A percentile compares a stretch with the other conserved stretches of the same genome.
Conservation (phyloP, 768 basidiomycete species). For the Lactarius indigo region DNA sequence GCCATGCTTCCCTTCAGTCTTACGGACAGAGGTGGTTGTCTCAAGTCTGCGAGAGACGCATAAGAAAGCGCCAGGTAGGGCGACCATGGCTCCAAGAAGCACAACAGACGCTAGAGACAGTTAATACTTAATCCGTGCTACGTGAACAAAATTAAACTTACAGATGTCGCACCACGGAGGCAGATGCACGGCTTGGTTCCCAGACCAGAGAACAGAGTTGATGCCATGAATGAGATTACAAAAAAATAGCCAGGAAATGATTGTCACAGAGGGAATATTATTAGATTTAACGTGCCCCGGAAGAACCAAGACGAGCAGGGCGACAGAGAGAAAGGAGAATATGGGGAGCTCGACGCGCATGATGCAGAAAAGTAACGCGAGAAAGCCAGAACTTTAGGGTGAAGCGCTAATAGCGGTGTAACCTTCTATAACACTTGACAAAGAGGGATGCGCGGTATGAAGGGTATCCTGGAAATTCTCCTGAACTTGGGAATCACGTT, state of each 20-base stretch:
- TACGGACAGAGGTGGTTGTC: conserved; percentile 9
- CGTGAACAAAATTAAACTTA: conserved; percentile 26
- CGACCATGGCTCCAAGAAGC: conserved; percentile 25
- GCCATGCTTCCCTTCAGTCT: not conserved
- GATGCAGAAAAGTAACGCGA: not conserved
- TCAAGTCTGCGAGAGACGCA: conserved; percentile 25
- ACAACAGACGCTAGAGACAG: conserved; percentile 16
- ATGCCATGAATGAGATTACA: conserved; percentile 30
- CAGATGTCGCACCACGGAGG: conserved; percentile 42
- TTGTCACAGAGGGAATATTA: conserved; percentile 24
- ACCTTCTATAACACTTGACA: not conserved
- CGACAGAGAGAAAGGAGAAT: conserved; percentile 21
- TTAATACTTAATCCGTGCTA: not conserved
- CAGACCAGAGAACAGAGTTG: conserved; percentile 36
- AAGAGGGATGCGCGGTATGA: not conserved
- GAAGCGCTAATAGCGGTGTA: not conserved
- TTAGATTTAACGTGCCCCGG: conserved; percentile 21
- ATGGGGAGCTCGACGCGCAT: conserved; percentile 24
- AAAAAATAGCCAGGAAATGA: conserved; percentile 28
- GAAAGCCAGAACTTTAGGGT: conserved; percentile 12
- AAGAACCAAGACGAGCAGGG: conserved; percentile 18
- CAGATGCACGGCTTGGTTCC: conserved; percentile 27
- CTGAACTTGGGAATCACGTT: conserved; percentile 1
- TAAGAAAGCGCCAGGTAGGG: conserved; percentile 22
- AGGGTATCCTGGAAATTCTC: not conserved